Percentiles rank a stretch among this genome's conserved stretches.
These are phyloP conservation scores for Barbatosphaeria neglecta DNA, from an alignment of 495 filamentous ascomycete genomes.

Conservation along the genomic window DNA sequence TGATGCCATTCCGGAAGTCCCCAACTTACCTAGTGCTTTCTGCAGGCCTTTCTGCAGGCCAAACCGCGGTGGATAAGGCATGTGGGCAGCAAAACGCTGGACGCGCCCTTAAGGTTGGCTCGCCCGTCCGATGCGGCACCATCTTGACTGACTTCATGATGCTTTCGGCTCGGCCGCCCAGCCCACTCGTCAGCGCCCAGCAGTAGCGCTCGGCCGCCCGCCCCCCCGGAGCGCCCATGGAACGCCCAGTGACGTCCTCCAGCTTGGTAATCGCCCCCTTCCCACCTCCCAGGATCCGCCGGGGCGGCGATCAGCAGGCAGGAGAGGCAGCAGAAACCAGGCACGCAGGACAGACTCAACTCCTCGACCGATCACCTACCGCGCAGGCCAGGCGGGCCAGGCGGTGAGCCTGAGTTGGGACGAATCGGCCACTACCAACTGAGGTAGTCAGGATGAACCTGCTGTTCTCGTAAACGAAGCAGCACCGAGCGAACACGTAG, in stretches of 20 bases:
- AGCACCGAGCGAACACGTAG: background rate
- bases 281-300: too few species aligned
- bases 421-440: background rate
- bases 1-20: background rate
- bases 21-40: too few species aligned
- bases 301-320: too few species aligned
- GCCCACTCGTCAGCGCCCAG: background rate
- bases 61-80: background rate
- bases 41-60: background rate
- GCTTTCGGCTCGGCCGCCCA: background rate
- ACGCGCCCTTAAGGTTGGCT: too few species aligned
- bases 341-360: background rate
- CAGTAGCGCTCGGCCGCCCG: background rate
- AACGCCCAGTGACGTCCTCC: too few species aligned
- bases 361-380: background rate
- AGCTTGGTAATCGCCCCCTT: too few species aligned
- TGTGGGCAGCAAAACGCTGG: too few species aligned
- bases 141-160: too few species aligned
- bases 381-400: too few species aligned
- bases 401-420: background rate
- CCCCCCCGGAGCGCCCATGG: too few species aligned
- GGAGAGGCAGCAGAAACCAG: too few species aligned
- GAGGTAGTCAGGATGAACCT: background rate
- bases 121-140: background rate
- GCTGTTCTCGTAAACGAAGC: background rate